A percentile compares a stretch with the other conserved stretches of the same genome.
Evolutionary conservation across 371 early-diverging fungal species (phyloP).

Genomic region (Capniomyces stellatus): DNA sequence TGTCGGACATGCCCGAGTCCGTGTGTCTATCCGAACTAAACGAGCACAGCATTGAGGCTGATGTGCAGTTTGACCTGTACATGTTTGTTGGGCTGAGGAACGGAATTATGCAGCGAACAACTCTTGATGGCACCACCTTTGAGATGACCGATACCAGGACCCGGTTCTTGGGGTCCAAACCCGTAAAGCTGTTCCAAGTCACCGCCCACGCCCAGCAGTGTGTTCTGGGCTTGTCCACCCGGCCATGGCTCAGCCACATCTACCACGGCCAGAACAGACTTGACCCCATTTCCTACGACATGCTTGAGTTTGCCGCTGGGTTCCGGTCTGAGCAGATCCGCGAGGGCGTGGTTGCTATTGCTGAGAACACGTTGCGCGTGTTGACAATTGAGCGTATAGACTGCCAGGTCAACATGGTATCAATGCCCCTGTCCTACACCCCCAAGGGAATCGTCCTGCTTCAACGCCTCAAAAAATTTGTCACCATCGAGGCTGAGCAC

Average conservation of each 20-base stretch:
- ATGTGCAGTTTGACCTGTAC: no score
- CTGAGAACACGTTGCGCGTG: conserved; percentile 71
- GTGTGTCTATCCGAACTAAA: conserved; percentile 8
- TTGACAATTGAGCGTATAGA: conserved; percentile 73
- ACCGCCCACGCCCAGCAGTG: conserved; percentile 2
- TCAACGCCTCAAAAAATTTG: conserved; percentile 54
- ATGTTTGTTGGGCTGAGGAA: conserved; percentile 78
- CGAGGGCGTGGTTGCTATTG: conserved; percentile 77
- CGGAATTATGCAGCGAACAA: conserved; percentile 59
- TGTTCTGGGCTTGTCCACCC: conserved; percentile 63
- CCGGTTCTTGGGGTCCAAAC: conserved; percentile 70
- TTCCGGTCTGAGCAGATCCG: conserved; percentile 78
- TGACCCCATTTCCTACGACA: conserved; percentile 47
- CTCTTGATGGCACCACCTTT: conserved; percentile 64
- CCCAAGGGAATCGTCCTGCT: conserved; percentile 70
- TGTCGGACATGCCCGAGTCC: conserved; percentile 27
- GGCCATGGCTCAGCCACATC: conserved; percentile 83
- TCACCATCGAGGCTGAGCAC: conserved; percentile 76
- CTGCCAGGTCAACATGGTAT: conserved; percentile 55
- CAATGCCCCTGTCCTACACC: conserved; percentile 73
- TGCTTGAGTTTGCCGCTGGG: conserved; percentile 61
- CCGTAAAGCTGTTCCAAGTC: conserved; percentile 52
- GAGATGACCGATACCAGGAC: conserved; percentile 68
- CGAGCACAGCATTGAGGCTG: conserved; percentile 30
- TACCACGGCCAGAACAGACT: conserved; percentile 44